Evolutionary conservation across 441 rosid genomes (phyloP).

Genomic region (Arabidopsis lyrata): DNA sequence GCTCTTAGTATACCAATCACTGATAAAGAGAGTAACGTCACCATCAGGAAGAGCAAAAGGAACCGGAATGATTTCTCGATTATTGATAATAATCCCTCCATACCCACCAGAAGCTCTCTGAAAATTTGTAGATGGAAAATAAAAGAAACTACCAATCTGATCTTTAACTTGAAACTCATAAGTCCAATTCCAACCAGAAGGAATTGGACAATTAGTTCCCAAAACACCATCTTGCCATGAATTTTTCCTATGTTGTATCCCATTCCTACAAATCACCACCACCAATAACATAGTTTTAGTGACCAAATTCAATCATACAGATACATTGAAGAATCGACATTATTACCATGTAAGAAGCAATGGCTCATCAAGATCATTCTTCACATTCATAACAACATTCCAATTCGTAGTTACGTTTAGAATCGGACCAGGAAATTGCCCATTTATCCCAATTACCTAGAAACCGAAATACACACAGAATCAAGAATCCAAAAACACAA

Average conservation of each 20-base stretch:
- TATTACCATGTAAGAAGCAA: constrained; percentile 82
- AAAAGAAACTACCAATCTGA: constrained; percentile 94
- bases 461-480: neutral
- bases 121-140: constrained; percentile 74
- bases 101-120: constrained; percentile 90
- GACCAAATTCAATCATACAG: neutral
- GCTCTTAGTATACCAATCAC: constrained; percentile 84
- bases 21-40: constrained; percentile 70
- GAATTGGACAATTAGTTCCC: constrained; percentile 95
- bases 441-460: constrained; percentile 84
- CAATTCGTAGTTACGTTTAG: constrained; percentile 87
- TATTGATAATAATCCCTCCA: constrained; percentile 83
- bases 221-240: constrained; percentile 96
- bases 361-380: constrained; percentile 85
- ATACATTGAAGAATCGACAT: neutral
- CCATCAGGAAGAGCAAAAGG: constrained; percentile 81
- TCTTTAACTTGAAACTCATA: constrained; percentile 93
- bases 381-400: constrained; percentile 84
- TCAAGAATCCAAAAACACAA: neutral
- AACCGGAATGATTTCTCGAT: constrained; percentile 75
- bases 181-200: constrained; percentile 96
- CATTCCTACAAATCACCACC: constrained; percentile 60
- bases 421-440: constrained; percentile 83
- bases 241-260: constrained; percentile 81
- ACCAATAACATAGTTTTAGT: neutral